Percentiles rank a stretch among this genome's conserved stretches.
phyloP scores from a whole-genome alignment of 768 basidiomycete genomes.

The Suillus variegatus region DNA sequence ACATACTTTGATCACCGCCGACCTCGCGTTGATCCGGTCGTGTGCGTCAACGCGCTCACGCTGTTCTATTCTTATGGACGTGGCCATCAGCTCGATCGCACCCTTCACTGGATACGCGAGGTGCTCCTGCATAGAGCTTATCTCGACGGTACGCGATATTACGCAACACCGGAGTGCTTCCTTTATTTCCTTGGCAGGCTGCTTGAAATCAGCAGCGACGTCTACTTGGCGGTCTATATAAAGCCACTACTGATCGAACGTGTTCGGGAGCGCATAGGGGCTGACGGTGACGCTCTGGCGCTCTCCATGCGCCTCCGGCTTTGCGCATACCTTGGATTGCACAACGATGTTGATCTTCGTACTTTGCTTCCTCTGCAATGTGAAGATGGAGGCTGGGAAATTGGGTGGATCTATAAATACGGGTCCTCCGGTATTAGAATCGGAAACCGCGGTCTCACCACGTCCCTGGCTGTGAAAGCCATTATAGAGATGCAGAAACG shows the following conservation, averaged over 20 bases:
- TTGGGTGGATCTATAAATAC: slow-evolving; percentile 59
- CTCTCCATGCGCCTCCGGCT: slow-evolving; percentile 58
- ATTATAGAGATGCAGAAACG: slow-evolving; percentile 27
- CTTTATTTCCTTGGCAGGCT: slow-evolving; percentile 53
- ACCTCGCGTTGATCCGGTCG: slow-evolving; percentile 54
- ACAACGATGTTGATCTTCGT: slow-evolving; percentile 45
- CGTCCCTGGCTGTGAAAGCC: slow-evolving; percentile 55
- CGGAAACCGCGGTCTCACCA: slow-evolving; percentile 56
- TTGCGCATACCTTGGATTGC: slow-evolving; percentile 41
- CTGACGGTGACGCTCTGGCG: slow-evolving; percentile 51
- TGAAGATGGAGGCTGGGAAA: slow-evolving; percentile 58
- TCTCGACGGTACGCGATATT: slow-evolving; percentile 56
- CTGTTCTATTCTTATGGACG: slow-evolving; percentile 54
- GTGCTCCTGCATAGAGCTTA: slow-evolving; percentile 55
- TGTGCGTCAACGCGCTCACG: slow-evolving; percentile 50
- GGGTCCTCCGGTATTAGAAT: slow-evolving; percentile 49
- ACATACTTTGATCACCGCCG: slow-evolving; percentile 54
- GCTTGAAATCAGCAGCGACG: slow-evolving; percentile 35
- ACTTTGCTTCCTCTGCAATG: slow-evolving; percentile 48
- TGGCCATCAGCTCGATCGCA: slow-evolving; percentile 43
- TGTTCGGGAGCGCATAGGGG: slow-evolving; percentile 50
- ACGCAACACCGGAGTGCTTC: slow-evolving; percentile 52
- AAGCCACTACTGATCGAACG: slow-evolving; percentile 45
- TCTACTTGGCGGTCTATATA: slow-evolving; percentile 36
- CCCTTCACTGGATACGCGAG: slow-evolving; percentile 50